Evolutionary conservation across 805 yeast genomes (phyloP).

Genomic region (Kluyveromyces dobzhanskii): DNA sequence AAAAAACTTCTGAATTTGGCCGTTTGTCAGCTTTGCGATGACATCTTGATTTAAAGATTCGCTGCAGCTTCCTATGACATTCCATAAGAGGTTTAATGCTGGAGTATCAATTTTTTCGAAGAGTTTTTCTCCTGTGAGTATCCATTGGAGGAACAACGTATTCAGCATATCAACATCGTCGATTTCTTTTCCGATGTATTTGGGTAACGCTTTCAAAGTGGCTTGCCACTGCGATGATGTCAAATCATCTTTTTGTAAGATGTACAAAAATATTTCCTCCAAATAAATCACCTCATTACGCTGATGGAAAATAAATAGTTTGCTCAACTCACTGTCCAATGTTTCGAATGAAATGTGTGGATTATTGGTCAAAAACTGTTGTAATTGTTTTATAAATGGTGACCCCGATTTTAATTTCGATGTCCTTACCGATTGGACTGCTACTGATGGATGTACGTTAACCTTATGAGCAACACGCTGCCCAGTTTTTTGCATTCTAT

Average conservation of each 20-base stretch:
- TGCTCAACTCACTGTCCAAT: background rate
- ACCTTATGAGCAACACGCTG: background rate
- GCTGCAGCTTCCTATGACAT: background rate
- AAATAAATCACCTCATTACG: background rate
- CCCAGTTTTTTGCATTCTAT: background rate
- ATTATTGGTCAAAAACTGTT: background rate
- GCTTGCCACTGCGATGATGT: background rate
- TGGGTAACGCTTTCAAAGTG: background rate
- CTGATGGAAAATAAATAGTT: background rate
- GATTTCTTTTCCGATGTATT: slow-evolving; percentile 1
- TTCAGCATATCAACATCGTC: slow-evolving; percentile 4
- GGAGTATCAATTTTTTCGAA: background rate
- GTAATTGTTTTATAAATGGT: background rate
- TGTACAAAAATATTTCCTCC: slow-evolving; percentile 15
- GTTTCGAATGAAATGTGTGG: background rate
- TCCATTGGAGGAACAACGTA: slow-evolving; percentile 6
- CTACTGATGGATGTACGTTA: background rate
- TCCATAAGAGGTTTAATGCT: background rate
- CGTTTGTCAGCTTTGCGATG: slow-evolving; percentile 9
- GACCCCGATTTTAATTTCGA: background rate
- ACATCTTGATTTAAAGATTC: slow-evolving; percentile 3
- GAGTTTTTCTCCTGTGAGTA: background rate
- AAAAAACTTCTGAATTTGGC: slow-evolving; percentile 9
- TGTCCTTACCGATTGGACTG: background rate
- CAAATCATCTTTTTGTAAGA: slow-evolving; percentile 8